Base-by-base conservation (phyloP, 1,284 basidiomycete genomes). In the Fistulina hepatica region DNA sequence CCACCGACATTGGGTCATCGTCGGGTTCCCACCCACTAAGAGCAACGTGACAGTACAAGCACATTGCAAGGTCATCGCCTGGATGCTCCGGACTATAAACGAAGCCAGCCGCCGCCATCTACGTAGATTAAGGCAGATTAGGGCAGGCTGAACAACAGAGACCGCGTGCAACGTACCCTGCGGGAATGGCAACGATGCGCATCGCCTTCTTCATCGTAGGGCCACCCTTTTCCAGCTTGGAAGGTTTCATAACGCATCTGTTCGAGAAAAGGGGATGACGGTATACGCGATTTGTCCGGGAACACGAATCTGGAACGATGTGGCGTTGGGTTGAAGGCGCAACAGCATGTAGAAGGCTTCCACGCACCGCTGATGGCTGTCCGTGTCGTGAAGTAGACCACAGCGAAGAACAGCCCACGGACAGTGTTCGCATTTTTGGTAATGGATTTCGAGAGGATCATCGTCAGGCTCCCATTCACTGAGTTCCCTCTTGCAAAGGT, bases 51-150 rank as follows among this genome's bases (percentile, higher is more conserved):
- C 88, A 92, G 48, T 88, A 83, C 2, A 88, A 63, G 54, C 88
- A 92, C 0, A 73, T 73, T 0, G 75, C 83, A 1, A 75, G 73
- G 53, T 92, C 88, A 42, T 84, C 79, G 2, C 69, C 75, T 3
- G 61, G 49, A 9, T 62, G 54, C 42, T 72, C 67, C 1, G 85
- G 81, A 2, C 74, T 76, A 50, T 71, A 86, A 0, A 85, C 69
- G 49, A 91, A 91, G 4, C 88, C 88, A 2, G 85, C 85, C 46
- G 73, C 72, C 0, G 88, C 81, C 69, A 92, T 78, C 88, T 91
- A 38, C 11, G 24, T 27, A 2, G 2, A 32, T 27, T 45, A 20
- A 48, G 33, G 26, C 40, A 21, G 36, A 13, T 40, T 37, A 32
- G 11, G 3, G 34, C 6, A 30, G 33, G 7, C 34, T 21, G 16